Percentiles rank a stretch among this genome's conserved stretches.
Conservation (phyloP, 805 yeast genomes). For the Saturnispora kantuleensis region DNA sequence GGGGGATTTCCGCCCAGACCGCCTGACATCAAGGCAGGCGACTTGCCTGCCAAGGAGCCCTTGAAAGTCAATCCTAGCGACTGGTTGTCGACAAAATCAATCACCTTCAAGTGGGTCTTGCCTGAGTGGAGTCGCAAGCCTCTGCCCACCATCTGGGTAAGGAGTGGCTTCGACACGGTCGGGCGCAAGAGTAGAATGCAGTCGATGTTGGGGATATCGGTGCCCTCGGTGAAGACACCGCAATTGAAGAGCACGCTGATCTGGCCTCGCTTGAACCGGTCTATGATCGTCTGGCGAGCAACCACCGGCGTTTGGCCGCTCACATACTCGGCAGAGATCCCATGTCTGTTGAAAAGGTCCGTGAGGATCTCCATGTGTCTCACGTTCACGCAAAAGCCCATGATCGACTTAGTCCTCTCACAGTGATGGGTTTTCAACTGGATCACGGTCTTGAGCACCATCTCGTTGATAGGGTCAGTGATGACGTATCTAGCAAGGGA, state of each 20-base stretch:
- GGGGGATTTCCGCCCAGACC: conserved; percentile 1
- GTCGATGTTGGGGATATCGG: conserved; percentile 86
- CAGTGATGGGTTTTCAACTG: conserved; percentile 29
- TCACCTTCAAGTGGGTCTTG: conserved; percentile 59
- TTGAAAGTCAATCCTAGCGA: conserved; percentile 21
- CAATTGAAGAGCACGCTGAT: conserved; percentile 77
- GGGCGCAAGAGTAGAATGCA: conserved; percentile 73
- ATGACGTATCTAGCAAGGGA: conserved; percentile 48
- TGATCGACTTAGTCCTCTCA: conserved; percentile 44
- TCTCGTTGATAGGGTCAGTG: conserved; percentile 40
- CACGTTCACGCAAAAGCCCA: conserved; percentile 71
- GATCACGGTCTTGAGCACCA: conserved; percentile 45
- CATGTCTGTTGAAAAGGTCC: conserved; percentile 25
- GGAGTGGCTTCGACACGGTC: conserved; percentile 59
- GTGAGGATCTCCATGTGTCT: no score
- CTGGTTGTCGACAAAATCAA: conserved; percentile 67
- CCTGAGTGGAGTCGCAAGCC: conserved; percentile 60
- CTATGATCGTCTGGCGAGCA: conserved; percentile 43
- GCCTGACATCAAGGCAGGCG: conserved; percentile 6
- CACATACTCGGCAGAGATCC: conserved; percentile 61
- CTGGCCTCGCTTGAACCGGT: conserved; percentile 50
- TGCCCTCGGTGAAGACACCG: conserved; percentile 87
- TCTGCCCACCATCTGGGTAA: conserved; percentile 86
- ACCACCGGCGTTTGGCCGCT: conserved; percentile 51
- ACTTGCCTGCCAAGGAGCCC: conserved; percentile 19